Conservation (phyloP, 768 basidiomycete species). For the Pleurotus cornucopiae region DNA sequence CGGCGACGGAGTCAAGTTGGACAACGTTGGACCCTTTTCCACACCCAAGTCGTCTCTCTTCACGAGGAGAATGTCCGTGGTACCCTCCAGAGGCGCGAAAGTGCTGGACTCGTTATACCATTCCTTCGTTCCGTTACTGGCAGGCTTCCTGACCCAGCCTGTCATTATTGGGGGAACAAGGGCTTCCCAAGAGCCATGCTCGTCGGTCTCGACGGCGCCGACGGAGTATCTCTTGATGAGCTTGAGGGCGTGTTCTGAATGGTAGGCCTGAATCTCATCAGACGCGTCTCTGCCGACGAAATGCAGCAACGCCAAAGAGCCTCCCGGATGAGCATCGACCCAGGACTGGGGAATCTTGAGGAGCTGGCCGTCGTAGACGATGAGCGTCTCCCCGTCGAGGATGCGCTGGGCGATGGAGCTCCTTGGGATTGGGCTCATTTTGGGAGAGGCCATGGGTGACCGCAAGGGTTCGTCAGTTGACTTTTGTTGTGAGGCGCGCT, state of each 20-base stretch:
- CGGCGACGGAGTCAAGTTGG: constrained; percentile 49
- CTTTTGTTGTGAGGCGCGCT: too few relatives aligned
- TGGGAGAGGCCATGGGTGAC: too few relatives aligned
- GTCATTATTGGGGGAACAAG: constrained; percentile 82
- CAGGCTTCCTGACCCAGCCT: constrained; percentile 66
- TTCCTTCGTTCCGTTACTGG: constrained; percentile 31
- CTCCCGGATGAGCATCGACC: constrained; percentile 89
- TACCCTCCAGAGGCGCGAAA: constrained; percentile 26
- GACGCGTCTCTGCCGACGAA: constrained; percentile 94
- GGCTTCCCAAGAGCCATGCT: constrained; percentile 59
- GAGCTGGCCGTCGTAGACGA: constrained; percentile 66
- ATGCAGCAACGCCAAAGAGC: constrained; percentile 84
- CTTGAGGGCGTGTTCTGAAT: constrained; percentile 53
- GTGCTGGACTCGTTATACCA: constrained; percentile 67
- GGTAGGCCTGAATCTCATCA: constrained; percentile 93
- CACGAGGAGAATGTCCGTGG: constrained; percentile 62
- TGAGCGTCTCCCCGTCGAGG: constrained; percentile 67
- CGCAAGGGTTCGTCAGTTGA: too few relatives aligned
- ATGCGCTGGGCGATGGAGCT: constrained; percentile 66
- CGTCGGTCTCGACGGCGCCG: constrained; percentile 60
- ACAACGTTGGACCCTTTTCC: constrained; percentile 31
- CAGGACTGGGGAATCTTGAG: constrained; percentile 67
- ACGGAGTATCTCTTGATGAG: constrained; percentile 63
- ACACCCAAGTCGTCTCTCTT: constrained; percentile 27
- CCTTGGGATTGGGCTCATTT: constrained; percentile 16